phyloP scores from a whole-genome alignment of 768 basidiomycete species.

The Hericium rajendrae region DNA sequence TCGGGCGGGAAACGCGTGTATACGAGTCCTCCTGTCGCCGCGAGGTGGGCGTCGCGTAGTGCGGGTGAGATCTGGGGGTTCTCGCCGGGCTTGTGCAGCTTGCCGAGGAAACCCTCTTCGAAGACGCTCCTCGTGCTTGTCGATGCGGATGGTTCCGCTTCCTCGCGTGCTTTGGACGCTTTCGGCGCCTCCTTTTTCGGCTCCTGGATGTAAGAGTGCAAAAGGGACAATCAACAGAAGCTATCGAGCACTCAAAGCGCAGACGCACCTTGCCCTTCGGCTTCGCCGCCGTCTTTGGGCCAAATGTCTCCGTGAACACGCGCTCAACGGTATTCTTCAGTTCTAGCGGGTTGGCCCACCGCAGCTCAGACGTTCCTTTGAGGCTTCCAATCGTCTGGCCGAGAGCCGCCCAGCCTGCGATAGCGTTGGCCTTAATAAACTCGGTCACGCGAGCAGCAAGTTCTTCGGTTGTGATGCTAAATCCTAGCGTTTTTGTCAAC shows the following conservation, averaged over 20 bases:
- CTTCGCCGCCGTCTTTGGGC: slow-evolving; percentile 58
- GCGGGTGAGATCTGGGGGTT: slow-evolving; percentile 79
- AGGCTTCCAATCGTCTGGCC: slow-evolving; percentile 56
- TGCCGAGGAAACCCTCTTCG: slow-evolving; percentile 88
- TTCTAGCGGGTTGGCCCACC: slow-evolving; percentile 80
- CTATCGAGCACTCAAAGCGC: neutral
- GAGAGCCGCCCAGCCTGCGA: slow-evolving; percentile 68
- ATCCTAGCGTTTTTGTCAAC: slow-evolving; percentile 40
- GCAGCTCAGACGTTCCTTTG: slow-evolving; percentile 50
- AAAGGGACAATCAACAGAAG: neutral
- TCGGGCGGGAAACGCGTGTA: slow-evolving; percentile 98
- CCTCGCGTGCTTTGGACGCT: slow-evolving; percentile 22
- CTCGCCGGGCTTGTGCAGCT: slow-evolving; percentile 86
- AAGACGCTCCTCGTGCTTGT: slow-evolving; percentile 56
- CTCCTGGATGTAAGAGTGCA: slow-evolving; percentile 26
- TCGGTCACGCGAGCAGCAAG: slow-evolving; percentile 44
- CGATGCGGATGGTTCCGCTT: slow-evolving; percentile 27
- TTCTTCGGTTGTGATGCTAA: slow-evolving; percentile 62
- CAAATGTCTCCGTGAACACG: slow-evolving; percentile 58
- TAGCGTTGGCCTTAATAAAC: slow-evolving; percentile 45
- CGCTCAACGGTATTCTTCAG: slow-evolving; percentile 75
- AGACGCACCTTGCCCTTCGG: slow-evolving; percentile 52
- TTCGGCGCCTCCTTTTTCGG: slow-evolving; percentile 37
- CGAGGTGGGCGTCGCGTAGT: slow-evolving; percentile 75
- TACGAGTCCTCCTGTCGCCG: slow-evolving; percentile 71